Conservation (phyloP, 768 basidiomycete genomes). For the Suillus weaverae region DNA sequence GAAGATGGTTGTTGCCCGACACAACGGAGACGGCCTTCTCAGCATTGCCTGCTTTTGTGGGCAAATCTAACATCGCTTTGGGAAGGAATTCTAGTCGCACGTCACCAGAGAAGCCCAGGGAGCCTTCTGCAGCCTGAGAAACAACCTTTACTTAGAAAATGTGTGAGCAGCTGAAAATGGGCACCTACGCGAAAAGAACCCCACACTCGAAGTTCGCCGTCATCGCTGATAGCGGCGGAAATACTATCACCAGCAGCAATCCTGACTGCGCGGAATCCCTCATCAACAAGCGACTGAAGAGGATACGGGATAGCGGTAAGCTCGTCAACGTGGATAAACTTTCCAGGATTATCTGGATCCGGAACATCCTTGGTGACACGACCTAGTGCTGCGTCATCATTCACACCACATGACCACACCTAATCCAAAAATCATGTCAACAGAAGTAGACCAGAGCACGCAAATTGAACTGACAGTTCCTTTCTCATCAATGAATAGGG, state of each 20-base stretch:
- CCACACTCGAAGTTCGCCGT: slow-evolving; percentile 87
- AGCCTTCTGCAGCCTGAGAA: slow-evolving; percentile 68
- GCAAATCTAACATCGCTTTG: slow-evolving; percentile 55
- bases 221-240: slow-evolving; percentile 76
- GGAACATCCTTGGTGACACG: slow-evolving; percentile 66
- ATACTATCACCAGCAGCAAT: slow-evolving; percentile 87
- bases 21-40: slow-evolving; percentile 77
- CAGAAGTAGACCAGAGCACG: slow-evolving; percentile 8
- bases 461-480: slow-evolving; percentile 68
- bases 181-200: slow-evolving; percentile 79
- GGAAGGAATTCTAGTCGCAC: slow-evolving; percentile 69
- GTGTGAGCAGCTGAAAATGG: slow-evolving; percentile 3
- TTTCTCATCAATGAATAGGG: slow-evolving; percentile 83
- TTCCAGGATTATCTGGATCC: slow-evolving; percentile 56
- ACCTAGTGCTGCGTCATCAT: slow-evolving; percentile 88
- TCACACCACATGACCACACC: slow-evolving; percentile 86
- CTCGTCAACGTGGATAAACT: slow-evolving; percentile 54
- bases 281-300: slow-evolving; percentile 66
- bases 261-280: slow-evolving; percentile 81
- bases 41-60: slow-evolving; percentile 58
- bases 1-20: slow-evolving; percentile 85
- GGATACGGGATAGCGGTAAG: slow-evolving; percentile 62
- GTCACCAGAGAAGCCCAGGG: slow-evolving; percentile 79
- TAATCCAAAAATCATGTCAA: slow-evolving; percentile 26
- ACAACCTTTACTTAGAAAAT: slow-evolving; percentile 10